Conservation (phyloP, 768 basidiomycete species). For the Ramaria rubella region DNA sequence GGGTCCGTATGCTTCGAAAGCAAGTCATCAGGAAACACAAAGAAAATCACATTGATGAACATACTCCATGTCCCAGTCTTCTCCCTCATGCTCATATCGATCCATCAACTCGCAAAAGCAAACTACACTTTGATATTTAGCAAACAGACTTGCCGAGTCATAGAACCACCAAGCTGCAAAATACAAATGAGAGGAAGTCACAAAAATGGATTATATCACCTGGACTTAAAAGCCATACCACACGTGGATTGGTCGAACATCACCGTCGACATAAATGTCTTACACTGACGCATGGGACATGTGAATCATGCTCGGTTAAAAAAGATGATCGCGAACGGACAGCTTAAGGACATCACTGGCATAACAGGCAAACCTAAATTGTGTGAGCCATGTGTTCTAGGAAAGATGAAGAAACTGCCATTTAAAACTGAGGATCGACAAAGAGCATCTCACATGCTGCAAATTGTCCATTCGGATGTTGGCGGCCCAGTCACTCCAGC, state of each 20-base stretch:
- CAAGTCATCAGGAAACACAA: neutral
- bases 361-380: too few species aligned
- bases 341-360: too few species aligned
- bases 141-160: neutral
- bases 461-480: too few species aligned
- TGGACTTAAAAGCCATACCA: too few species aligned
- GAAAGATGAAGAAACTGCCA: too few species aligned
- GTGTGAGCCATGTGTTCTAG: too few species aligned
- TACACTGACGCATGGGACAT: slow-evolving; percentile 16
- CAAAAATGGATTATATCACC: slow-evolving; percentile 12
- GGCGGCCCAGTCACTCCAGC: too few species aligned
- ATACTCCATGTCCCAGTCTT: slow-evolving; percentile 12
- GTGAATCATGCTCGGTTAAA: slow-evolving; percentile 5
- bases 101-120: slow-evolving; percentile 2
- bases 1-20: too few species aligned
- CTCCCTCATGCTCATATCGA: slow-evolving; percentile 12
- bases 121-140: neutral
- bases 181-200: neutral
- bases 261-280: slow-evolving; percentile 13
- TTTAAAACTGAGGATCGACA: too few species aligned
- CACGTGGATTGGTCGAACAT: neutral
- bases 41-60: neutral
- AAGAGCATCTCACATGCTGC: too few species aligned
- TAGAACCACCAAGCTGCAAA: neutral
- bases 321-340: slow-evolving; percentile 15